Evolutionary conservation across 164 flowering plant genomes (phyloP), one percentile per base, ranked within the genome.

Genomic region (Liriodendron chinense): DNA sequence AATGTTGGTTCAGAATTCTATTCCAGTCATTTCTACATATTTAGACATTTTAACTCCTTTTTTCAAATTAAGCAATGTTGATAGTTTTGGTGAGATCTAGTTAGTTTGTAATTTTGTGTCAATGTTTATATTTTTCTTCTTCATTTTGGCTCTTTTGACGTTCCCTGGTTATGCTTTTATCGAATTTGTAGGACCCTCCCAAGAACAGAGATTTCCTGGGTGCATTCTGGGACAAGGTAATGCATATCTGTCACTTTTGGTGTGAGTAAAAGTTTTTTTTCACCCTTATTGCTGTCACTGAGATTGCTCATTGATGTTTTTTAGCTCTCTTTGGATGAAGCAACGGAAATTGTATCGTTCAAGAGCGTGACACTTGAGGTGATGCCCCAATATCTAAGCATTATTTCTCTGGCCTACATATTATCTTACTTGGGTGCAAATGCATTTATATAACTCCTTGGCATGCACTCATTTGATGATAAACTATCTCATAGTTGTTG

Each of bases 151-250:
- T n/a, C 59, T 16, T 68, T 66, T 73, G 48, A 23, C 20, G 16
- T 71, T 73, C 25, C 3, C 50, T 9, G 47, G 25, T 75, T 80
- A 65, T 78, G 28, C 21, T 71, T 75, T 47, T 79, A 69, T 64
- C 23, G 25, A 72, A 77, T 59, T 72, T 87, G 74, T 77, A 92
- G 98, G 97, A 92, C 75, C 85, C 87, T 49, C 50, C 76, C 12
- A 88, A 82, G 76, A 84, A 83, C 73, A 87, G 94, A 84, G 91
- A 88, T n/a, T 71, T 83, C 49, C 79, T 94, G 77, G 87, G 84
- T 74, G 92, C 86, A 65, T 94, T 86, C 76, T 94, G 98, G 97
- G 96, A 94, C 73, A 91, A 94, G 96, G 98, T 94, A 85, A 78
- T 71, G 7, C 7, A 25, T 50, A 34, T 34, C 43, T 34, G 43